Evolutionary conservation across 2,329 filamentous ascomycete genomes (phyloP), one percentile per base, ranked within the genome.

Genomic region (Berkeleyomyces rouxiae): DNA sequence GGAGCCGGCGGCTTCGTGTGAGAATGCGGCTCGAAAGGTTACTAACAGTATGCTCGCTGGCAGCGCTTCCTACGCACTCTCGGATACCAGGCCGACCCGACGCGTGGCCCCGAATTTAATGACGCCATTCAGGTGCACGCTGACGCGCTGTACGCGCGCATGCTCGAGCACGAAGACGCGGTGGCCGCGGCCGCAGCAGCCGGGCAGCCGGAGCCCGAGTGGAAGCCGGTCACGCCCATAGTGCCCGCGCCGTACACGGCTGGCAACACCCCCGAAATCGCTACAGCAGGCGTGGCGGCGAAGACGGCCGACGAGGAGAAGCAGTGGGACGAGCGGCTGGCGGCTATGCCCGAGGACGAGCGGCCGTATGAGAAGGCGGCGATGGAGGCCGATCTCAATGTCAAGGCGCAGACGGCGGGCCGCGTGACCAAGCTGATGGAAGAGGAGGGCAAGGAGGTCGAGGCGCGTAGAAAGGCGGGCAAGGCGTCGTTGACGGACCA

Each of bases 111-210:
- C 0, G 79, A 84, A 39, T 80, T 88, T 60, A 88, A 96, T 68
- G 91, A 96, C 72, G 82, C 86, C 68, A 90, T 99, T 66, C 93
- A 97, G 74, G 89, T 97, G 85, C 91, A 96, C 72, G 92, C 92
- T 64, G 93, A 99, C 75, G 83, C 82, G 66, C 79, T 99, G 47
- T 99, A 90, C 73, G 87, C 92, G 69, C 83, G 87, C 68, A 90
- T 97, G 85, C 74, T 95, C 44, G 80, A 83, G 65, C 90, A 95
- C 71, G 92, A 99, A 73, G 78, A 77, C 23, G 81, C 80, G 66
- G 83, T 88, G n/a, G 82, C 87, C 66, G 79, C 83, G 68, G 87
- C 86, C 43, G 84, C 84, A 72, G 77, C 79, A 61, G 79, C 81
- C 67, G 83, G 82, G 37, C 73, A 72, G n/a, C 77, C 80, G 0